A percentile compares a stretch with the other conserved stretches of the same genome.
Conservation (phyloP, 176 grass and related monocot genomes). For the Urochloa ruziziensis region DNA sequence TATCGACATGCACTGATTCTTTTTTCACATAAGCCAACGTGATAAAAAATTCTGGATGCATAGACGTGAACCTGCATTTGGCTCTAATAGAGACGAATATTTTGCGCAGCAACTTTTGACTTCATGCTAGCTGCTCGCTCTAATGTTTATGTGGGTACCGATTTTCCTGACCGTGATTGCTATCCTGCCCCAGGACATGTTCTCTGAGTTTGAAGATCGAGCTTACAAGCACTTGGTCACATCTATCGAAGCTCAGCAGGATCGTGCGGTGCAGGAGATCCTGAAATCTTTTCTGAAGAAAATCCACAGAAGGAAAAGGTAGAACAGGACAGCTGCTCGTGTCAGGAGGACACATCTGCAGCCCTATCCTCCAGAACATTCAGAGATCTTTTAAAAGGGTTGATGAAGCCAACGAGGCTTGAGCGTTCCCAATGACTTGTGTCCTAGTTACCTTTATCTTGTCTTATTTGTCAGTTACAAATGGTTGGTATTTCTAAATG, state of each 20-base stretch:
- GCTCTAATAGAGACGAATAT: neutral
- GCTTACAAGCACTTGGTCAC: slow-evolving; percentile 30
- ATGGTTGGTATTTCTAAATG: slow-evolving; percentile 1
- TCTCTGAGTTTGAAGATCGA: slow-evolving; percentile 32
- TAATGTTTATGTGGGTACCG: neutral
- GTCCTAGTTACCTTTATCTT: neutral
- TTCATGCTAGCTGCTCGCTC: too few relatives aligned
- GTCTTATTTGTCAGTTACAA: neutral
- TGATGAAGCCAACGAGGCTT: neutral
- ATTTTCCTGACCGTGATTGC: neutral
- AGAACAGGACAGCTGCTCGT: neutral
- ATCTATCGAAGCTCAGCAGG: slow-evolving; percentile 28
- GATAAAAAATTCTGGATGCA: too few relatives aligned
- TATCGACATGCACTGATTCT: neutral
- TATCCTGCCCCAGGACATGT: slow-evolving; percentile 12
- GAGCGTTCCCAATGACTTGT: slow-evolving; percentile 2
- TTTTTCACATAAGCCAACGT: too few relatives aligned
- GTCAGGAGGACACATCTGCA: neutral
- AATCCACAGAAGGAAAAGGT: slow-evolving; percentile 36
- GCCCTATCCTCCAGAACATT: neutral
- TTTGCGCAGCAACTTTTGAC: neutral
- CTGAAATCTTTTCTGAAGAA: slow-evolving; percentile 38
- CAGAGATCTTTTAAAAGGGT: neutral
- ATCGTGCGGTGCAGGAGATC: slow-evolving; percentile 9
- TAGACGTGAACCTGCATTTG: neutral